A percentile compares a stretch with the other conserved stretches of the same genome.
phyloP scores from a whole-genome alignment of 495 filamentous ascomycete genomes.

The Choiromyces venosus region DNA sequence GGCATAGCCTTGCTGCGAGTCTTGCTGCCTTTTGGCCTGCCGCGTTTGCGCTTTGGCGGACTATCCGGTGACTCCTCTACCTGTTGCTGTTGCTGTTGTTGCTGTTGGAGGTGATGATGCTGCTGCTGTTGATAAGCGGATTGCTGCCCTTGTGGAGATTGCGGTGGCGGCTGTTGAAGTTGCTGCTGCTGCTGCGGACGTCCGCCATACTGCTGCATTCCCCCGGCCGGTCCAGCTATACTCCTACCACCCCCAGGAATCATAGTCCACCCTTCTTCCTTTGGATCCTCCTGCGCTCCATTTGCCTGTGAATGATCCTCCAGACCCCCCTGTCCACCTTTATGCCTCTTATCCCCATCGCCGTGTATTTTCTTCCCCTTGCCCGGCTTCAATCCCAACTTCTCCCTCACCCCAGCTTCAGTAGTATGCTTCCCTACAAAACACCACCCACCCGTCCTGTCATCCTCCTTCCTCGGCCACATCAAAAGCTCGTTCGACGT shows the following conservation, averaged over 20 bases:
- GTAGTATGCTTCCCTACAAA: conserved; percentile 41
- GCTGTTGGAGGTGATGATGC: not conserved
- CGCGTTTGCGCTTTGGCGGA: conserved; percentile 35
- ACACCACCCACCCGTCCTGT: conserved; percentile 40
- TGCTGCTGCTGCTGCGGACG: conserved; percentile 25
- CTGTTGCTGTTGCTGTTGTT: conserved; percentile 3
- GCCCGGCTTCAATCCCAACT: conserved; percentile 38
- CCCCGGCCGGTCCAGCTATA: conserved; percentile 15
- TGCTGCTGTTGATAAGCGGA: conserved; percentile 18
- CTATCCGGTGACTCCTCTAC: conserved; percentile 18
- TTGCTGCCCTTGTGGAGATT: conserved; percentile 1
- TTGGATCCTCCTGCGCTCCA: conserved; percentile 18
- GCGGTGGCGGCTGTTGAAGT: conserved; percentile 13
- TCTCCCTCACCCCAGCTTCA: conserved; percentile 37
- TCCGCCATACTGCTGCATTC: conserved; percentile 12
- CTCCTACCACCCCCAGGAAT: conserved; percentile 17
- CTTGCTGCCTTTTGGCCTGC: conserved; percentile 40
- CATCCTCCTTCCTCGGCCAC: conserved; percentile 39
- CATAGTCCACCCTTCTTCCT: conserved; percentile 10
- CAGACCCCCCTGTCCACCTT: conserved; percentile 15
- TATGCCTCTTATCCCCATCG: conserved; percentile 27
- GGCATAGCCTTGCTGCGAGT: conserved; percentile 33
- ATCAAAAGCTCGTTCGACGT: conserved; percentile 32
- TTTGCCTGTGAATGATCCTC: conserved; percentile 11
- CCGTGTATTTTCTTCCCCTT: conserved; percentile 39